A percentile compares a stretch with the other conserved stretches of the same genome.
Evolutionary conservation across 495 filamentous ascomycete species (phyloP).

Genomic region (Bombardia bombarda): DNA sequence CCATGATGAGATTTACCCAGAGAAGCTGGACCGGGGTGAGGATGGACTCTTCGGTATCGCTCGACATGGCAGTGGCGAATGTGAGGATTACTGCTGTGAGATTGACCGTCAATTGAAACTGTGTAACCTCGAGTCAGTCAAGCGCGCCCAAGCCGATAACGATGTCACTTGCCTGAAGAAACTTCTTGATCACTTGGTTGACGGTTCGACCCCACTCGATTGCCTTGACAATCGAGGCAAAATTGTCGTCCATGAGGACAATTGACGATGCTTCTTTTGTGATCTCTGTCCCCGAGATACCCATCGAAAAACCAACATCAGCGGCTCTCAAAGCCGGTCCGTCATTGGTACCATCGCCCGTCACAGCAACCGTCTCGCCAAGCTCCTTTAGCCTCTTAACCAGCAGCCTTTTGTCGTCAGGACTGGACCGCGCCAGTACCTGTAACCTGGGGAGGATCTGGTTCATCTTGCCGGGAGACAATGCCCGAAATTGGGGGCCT

Average conservation of each 20-base stretch:
- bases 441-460: conserved; percentile 65
- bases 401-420: conserved; percentile 75
- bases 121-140: conserved; percentile 2
- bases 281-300: conserved; percentile 82
- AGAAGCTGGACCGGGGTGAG: conserved; percentile 80
- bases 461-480: conserved; percentile 60
- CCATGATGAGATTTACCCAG: conserved; percentile 93
- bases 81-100: conserved; percentile 82
- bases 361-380: conserved; percentile 87
- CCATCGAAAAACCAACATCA: conserved; percentile 91
- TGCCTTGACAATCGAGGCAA: conserved; percentile 81
- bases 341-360: conserved; percentile 90
- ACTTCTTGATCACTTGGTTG: conserved; percentile 86
- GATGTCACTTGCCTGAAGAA: conserved; percentile 52
- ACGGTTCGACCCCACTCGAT: conserved; percentile 84
- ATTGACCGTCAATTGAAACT: conserved; percentile 91
- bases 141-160: neutral
- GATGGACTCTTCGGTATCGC: conserved; percentile 56
- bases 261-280: conserved; percentile 93
- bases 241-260: conserved; percentile 91
- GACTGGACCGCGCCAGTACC: conserved; percentile 78
- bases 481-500: conserved; percentile 67
- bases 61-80: conserved; percentile 71
- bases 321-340: conserved; percentile 80
- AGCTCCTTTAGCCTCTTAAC: conserved; percentile 74